A percentile compares a stretch with the other conserved stretches of the same genome.
These are phyloP conservation scores for Saksenaea vasiformis DNA, from an alignment of 371 early-diverging fungal species.

Conservation along the genomic window DNA sequence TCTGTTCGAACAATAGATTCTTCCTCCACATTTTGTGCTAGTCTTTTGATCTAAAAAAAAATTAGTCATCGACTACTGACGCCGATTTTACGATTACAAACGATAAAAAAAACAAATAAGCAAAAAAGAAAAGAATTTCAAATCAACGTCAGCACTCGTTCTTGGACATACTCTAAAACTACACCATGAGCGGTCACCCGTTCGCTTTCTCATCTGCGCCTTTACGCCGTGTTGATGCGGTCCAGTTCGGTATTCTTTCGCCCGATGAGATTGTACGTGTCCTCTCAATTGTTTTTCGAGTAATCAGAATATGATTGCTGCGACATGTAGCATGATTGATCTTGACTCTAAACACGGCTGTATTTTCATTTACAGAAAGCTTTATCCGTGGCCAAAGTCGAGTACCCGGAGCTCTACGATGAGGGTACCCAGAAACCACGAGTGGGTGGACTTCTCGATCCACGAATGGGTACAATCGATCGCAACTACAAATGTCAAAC, in stretches of 20 bases:
- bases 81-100: conserved; percentile 5
- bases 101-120: conserved; percentile 1
- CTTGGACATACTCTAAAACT: neutral
- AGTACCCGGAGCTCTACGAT: conserved; percentile 96
- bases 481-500: conserved; percentile 98
- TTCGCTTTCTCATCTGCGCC: conserved; percentile 90
- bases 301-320: neutral
- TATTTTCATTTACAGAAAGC: conserved; percentile 70
- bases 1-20: conserved; percentile 10
- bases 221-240: conserved; percentile 82
- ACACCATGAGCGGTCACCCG: conserved; percentile 56
- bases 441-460: conserved; percentile 92
- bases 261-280: conserved; percentile 93
- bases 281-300: conserved; percentile 5
- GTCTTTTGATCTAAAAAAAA: conserved; percentile 6
- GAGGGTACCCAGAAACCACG: conserved; percentile 88
- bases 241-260: conserved; percentile 97
- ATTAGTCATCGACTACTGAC: neutral
- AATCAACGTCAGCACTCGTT: conserved; percentile 2
- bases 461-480: conserved; percentile 99
- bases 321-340: neutral
- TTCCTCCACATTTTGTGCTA: conserved; percentile 2
- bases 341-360: conserved; percentile 13
- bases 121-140: neutral
- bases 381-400: conserved; percentile 96